Percentiles rank a stretch among this genome's conserved stretches.
Conservation (phyloP, 139 green algal species). For the Micromonas commoda region DNA sequence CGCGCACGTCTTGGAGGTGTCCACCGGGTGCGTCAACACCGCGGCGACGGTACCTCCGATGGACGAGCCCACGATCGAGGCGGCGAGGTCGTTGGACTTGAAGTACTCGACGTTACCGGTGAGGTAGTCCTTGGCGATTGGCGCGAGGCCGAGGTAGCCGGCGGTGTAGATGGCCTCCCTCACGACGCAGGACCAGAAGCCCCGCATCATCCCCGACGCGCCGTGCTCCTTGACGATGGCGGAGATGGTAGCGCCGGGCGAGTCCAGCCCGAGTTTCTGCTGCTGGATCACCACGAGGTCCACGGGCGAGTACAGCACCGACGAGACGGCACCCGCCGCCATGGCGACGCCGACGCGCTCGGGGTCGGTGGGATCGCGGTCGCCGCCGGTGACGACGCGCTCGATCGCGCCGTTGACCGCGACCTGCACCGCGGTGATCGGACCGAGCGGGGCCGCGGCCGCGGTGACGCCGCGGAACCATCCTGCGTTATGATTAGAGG, state of each 20-base stretch:
- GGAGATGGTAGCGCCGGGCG: neutral
- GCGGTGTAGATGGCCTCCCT: conserved; percentile 30
- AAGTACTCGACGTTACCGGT: neutral
- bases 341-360: conserved; percentile 18
- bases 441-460: neutral
- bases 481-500: no score
- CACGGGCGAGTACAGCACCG: conserved; percentile 18
- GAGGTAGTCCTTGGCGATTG: conserved; percentile 9
- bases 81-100: neutral
- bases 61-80: conserved; percentile 2
- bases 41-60: conserved; percentile 20
- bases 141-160: conserved; percentile 25
- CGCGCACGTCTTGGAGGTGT: conserved; percentile 29
- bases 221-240: conserved; percentile 14
- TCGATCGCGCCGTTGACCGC: conserved; percentile 25
- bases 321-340: conserved; percentile 2
- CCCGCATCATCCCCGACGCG: neutral
- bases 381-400: conserved; percentile 3
- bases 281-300: conserved; percentile 31
- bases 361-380: neutral
- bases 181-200: conserved; percentile 11
- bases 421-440: conserved; percentile 28
- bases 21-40: conserved; percentile 26
- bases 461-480: conserved; percentile 30
- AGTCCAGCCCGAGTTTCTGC: conserved; percentile 10